A percentile compares a stretch with the other conserved stretches of the same genome.
Evolutionary conservation across 1,284 basidiomycete species (phyloP).

Genomic region (Apiotrichum domesticum): DNA sequence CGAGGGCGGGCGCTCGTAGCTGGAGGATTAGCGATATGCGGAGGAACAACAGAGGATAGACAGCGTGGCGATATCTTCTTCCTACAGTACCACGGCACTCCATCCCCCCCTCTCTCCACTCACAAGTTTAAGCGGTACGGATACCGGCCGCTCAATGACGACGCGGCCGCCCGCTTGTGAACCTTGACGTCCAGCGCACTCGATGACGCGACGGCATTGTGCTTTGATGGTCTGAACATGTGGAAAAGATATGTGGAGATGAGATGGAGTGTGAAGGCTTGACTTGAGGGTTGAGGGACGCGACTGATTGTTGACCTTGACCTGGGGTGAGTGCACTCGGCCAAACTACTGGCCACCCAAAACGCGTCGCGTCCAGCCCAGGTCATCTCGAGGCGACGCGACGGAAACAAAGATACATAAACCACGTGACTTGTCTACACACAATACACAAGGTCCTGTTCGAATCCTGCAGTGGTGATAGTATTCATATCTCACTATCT

Average conservation of each 20-base stretch:
- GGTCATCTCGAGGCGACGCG: background rate
- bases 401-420: background rate
- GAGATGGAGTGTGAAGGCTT: background rate
- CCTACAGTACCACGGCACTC: too few species aligned
- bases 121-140: constrained; percentile 76
- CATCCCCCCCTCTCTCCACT: constrained; percentile 30
- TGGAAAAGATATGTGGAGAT: too few species aligned
- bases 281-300: background rate
- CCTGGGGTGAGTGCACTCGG: too few species aligned
- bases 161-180: constrained; percentile 24
- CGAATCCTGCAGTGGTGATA: too few species aligned
- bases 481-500: too few species aligned
- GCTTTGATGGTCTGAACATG: constrained; percentile 40
- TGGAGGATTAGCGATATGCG: constrained; percentile 33
- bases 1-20: constrained; percentile 78
- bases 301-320: background rate
- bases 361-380: constrained; percentile 1
- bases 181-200: constrained; percentile 33
- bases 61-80: background rate
- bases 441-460: too few species aligned
- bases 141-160: constrained; percentile 45
- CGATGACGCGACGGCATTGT: background rate
- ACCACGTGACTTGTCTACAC: background rate
- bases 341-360: background rate
- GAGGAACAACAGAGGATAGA: background rate